Evolutionary conservation across 805 yeast genomes (phyloP).

Genomic region (Hanseniaspora vineae): DNA sequence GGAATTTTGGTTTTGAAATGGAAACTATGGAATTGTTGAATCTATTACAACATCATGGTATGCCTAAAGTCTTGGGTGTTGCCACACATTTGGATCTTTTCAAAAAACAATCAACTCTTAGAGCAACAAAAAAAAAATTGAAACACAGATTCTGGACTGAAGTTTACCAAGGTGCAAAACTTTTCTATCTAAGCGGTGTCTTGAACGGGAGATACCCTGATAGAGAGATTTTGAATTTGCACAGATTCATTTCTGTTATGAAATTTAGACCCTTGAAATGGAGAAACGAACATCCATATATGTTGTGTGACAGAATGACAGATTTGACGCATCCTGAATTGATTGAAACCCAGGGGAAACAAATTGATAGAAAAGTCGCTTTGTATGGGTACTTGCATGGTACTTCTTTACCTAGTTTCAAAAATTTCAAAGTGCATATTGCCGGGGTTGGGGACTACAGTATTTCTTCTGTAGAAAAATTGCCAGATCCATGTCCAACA

Average conservation of each 20-base stretch:
- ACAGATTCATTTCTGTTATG: conserved; percentile 92
- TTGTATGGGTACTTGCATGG: conserved; percentile 93
- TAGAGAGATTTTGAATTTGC: conserved; percentile 81
- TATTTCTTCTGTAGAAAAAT: conserved; percentile 64
- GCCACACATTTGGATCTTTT: conserved; percentile 93
- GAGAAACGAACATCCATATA: conserved; percentile 96
- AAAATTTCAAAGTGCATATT: conserved; percentile 70
- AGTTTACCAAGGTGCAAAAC: conserved; percentile 94
- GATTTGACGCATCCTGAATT: conserved; percentile 88
- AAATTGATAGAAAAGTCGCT: conserved; percentile 81
- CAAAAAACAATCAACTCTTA: conserved; percentile 75
- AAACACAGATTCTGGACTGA: conserved; percentile 98
- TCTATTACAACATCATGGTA: conserved; percentile 95
- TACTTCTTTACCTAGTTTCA: conserved; percentile 54
- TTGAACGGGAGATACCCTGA: conserved; percentile 97
- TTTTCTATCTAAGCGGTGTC: conserved; percentile 89
- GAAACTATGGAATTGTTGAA: conserved; percentile 98
- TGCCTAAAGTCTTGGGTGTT: conserved; percentile 93
- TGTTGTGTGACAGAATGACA: conserved; percentile 80
- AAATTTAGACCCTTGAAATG: conserved; percentile 97
- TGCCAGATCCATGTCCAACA: conserved; percentile 98
- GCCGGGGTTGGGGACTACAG: conserved; percentile 92
- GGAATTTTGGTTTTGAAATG: conserved; percentile 97
- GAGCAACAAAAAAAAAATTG: conserved; percentile 82
- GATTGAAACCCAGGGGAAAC: conserved; percentile 58